Evolutionary conservation across 345 rosid genomes (phyloP).

Genomic region (Sonneratia caseolaris): DNA sequence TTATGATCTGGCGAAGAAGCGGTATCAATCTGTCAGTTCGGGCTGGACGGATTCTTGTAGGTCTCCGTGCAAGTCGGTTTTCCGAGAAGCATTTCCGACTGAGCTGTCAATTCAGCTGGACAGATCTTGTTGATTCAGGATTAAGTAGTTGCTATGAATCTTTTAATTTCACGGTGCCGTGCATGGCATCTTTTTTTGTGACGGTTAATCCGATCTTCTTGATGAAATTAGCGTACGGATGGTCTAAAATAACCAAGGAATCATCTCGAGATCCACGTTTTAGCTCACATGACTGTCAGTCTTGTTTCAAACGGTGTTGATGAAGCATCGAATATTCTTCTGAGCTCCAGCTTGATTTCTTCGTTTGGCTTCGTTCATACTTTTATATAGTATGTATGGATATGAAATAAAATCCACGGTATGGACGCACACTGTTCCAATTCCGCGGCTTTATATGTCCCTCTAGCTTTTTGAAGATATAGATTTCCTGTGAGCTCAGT

Average conservation of each 20-base stretch:
- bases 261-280: not conserved
- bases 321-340: not conserved
- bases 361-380: not conserved
- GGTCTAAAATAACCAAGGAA: not conserved
- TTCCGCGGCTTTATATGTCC: not conserved
- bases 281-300: not conserved
- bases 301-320: not conserved
- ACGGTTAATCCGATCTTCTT: not conserved
- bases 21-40: not conserved
- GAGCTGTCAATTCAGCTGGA: not conserved
- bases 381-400: not conserved
- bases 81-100: not conserved
- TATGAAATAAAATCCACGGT: not conserved
- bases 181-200: not conserved
- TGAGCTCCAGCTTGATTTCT: not conserved
- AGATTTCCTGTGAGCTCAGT: not conserved
- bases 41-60: not conserved
- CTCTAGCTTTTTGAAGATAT: not conserved
- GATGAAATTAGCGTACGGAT: not conserved
- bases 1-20: not conserved
- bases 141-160: not conserved
- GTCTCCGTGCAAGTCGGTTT: not conserved
- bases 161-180: not conserved
- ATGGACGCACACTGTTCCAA: not conserved
- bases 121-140: not conserved